Conservation (phyloP, 352 stramenopile genomes). For the Pythium volutum region DNA sequence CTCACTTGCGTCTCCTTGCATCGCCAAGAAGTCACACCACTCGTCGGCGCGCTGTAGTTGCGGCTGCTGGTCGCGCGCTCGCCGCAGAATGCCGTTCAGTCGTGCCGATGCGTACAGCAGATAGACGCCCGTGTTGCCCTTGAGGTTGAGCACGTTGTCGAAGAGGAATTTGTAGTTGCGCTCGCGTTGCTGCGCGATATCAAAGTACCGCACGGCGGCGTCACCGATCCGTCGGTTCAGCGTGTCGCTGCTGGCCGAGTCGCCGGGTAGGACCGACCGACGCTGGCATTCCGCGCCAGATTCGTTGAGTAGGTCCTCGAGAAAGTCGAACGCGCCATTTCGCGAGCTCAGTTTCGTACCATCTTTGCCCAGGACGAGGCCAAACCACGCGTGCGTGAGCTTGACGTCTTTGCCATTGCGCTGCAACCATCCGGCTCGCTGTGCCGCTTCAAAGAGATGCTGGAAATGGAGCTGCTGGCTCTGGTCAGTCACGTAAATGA, state of each 20-base stretch:
- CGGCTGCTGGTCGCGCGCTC: conserved; percentile 33
- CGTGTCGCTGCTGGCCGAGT: conserved; percentile 7
- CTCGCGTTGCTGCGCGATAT: conserved; percentile 78
- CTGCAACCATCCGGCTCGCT: conserved; percentile 44
- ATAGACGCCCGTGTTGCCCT: conserved; percentile 84
- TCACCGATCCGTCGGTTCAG: conserved; percentile 67
- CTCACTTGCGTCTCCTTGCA: conserved; percentile 28
- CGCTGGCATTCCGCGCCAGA: conserved; percentile 57
- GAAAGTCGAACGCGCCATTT: conserved; percentile 75
- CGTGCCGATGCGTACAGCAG: conserved; percentile 78
- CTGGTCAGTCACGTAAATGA: conserved; percentile 81
- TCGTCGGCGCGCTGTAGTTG: conserved; percentile 17
- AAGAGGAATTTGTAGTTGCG: conserved; percentile 87
- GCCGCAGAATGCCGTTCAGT: conserved; percentile 71
- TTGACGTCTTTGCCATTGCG: conserved; percentile 35
- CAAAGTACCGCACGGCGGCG: conserved; percentile 79
- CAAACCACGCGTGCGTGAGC: conserved; percentile 71
- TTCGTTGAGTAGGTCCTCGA: conserved; percentile 70
- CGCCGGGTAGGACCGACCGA: conserved; percentile 40
- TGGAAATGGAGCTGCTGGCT: conserved; percentile 80
- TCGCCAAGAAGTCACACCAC: conserved; percentile 32
- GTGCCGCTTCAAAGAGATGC: conserved; percentile 65
- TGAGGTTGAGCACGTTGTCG: conserved; percentile 75
- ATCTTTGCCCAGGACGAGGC: conserved; percentile 74
- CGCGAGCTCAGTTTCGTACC: conserved; percentile 80